phyloP scores from a whole-genome alignment of 169 alveolate genomes.

The Prorocentrum cordatum region DNA sequence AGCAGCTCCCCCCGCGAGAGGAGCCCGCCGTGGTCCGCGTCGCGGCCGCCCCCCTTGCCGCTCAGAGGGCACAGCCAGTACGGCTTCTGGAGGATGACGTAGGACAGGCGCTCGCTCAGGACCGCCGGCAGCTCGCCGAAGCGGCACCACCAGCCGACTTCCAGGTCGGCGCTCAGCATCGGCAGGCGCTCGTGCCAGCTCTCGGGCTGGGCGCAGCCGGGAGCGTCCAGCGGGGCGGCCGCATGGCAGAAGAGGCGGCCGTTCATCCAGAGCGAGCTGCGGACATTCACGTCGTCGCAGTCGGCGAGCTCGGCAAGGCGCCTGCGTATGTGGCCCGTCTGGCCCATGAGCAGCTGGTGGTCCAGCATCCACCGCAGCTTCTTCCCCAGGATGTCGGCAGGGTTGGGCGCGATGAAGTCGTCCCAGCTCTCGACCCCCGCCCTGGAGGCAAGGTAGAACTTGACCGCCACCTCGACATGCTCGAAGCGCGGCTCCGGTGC shows the following conservation, averaged over 20 bases:
- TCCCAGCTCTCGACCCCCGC: slow-evolving; percentile 43
- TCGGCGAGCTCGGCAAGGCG: background rate
- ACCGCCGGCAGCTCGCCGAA: background rate
- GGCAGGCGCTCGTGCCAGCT: slow-evolving; percentile 5
- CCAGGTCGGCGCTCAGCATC: slow-evolving; percentile 18
- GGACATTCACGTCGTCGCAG: too few relatives aligned
- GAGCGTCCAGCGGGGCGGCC: background rate
- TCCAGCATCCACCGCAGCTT: slow-evolving; percentile 16
- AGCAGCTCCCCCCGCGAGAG: background rate
- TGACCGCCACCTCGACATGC: slow-evolving; percentile 35
- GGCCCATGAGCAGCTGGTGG: slow-evolving; percentile 34
- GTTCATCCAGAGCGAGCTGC: slow-evolving; percentile 37
- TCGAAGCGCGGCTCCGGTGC: background rate
- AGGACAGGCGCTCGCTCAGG: background rate
- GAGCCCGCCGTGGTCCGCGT: slow-evolving; percentile 12
- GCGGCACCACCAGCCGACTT: slow-evolving; percentile 52
- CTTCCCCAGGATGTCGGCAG: slow-evolving; percentile 25
- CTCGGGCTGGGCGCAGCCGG: background rate
- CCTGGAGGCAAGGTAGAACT: slow-evolving; percentile 37
- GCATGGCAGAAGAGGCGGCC: slow-evolving; percentile 30
- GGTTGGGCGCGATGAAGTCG: slow-evolving; percentile 42
- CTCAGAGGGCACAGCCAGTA: slow-evolving; percentile 14
- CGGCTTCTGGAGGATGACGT: slow-evolving; percentile 11
- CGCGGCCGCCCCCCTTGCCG: background rate
- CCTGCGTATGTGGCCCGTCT: slow-evolving; percentile 4